Percentiles rank a stretch among this genome's conserved stretches.
phyloP scores from a whole-genome alignment of 257 asterid genomes.

The Nicotiana obtusifolia region DNA sequence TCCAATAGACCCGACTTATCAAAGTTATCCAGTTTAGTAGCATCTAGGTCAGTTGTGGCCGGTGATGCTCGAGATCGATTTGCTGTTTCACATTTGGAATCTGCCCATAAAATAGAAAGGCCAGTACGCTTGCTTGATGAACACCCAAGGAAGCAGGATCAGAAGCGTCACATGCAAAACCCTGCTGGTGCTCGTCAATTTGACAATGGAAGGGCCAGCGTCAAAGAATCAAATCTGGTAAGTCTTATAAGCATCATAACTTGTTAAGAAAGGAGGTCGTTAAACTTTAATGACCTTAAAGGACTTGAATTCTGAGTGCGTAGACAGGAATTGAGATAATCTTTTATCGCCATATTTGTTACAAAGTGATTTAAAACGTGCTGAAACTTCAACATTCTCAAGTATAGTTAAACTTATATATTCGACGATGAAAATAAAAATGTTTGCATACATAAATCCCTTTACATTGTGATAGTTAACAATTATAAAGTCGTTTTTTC shows the following conservation, averaged over 20 bases:
- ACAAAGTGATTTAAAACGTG: neutral
- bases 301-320: neutral
- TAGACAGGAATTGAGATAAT: neutral
- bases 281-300: neutral
- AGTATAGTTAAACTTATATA: neutral
- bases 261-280: neutral
- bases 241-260: conserved; percentile 13
- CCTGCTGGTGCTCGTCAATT: conserved; percentile 33
- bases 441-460: neutral
- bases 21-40: conserved; percentile 40
- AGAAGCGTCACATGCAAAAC: conserved; percentile 25
- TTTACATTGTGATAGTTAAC: neutral
- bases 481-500: neutral
- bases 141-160: conserved; percentile 36
- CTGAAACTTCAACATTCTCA: neutral
- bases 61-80: conserved; percentile 32
- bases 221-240: conserved; percentile 42
- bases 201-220: conserved; percentile 35
- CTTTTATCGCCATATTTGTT: neutral
- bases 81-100: conserved; percentile 25
- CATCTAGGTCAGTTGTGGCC: conserved; percentile 43
- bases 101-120: conserved; percentile 29
- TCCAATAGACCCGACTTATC: conserved; percentile 33
- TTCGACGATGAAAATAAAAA: neutral
- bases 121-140: conserved; percentile 39